Conservation (phyloP, 768 basidiomycete genomes). For the Russula dissimulans region DNA sequence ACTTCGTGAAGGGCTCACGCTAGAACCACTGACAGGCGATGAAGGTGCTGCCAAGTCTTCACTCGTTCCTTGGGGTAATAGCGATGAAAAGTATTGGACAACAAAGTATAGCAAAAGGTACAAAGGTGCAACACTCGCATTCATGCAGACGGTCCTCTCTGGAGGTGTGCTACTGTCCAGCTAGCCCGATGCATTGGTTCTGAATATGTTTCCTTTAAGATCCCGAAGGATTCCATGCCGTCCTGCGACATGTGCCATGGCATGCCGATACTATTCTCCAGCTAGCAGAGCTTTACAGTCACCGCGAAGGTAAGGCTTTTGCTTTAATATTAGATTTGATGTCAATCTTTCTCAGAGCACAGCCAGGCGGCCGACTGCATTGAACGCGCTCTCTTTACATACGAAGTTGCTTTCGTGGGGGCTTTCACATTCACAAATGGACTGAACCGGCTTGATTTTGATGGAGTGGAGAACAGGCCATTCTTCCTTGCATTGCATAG, state of each 20-base stretch:
- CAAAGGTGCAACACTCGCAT: constrained; percentile 69
- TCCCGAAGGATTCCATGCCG: constrained; percentile 66
- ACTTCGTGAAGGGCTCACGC: constrained; percentile 62
- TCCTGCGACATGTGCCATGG: constrained; percentile 76
- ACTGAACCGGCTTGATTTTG: constrained; percentile 78
- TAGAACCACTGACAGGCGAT: constrained; percentile 45
- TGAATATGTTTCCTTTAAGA: constrained; percentile 33
- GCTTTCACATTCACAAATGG: constrained; percentile 80
- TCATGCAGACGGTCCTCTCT: constrained; percentile 70
- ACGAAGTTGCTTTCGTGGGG: constrained; percentile 83
- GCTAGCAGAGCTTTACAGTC: constrained; percentile 72
- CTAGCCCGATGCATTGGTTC: neutral
- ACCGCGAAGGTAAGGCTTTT: constrained; percentile 64
- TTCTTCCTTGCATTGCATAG: constrained; percentile 86
- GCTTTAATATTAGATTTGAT: neutral
- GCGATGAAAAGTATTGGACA: constrained; percentile 80
- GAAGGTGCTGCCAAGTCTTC: constrained; percentile 41
- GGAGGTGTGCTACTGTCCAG: constrained; percentile 50
- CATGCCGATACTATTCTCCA: constrained; percentile 90
- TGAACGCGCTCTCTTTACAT: constrained; percentile 89
- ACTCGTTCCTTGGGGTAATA: constrained; percentile 31
- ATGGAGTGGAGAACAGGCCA: constrained; percentile 82
- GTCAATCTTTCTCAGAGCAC: constrained; percentile 45
- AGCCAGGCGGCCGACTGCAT: constrained; percentile 78
- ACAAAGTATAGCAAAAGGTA: constrained; percentile 82